Conservation (phyloP, 257 asterid species). For the Solanum chiquidenum region DNA sequence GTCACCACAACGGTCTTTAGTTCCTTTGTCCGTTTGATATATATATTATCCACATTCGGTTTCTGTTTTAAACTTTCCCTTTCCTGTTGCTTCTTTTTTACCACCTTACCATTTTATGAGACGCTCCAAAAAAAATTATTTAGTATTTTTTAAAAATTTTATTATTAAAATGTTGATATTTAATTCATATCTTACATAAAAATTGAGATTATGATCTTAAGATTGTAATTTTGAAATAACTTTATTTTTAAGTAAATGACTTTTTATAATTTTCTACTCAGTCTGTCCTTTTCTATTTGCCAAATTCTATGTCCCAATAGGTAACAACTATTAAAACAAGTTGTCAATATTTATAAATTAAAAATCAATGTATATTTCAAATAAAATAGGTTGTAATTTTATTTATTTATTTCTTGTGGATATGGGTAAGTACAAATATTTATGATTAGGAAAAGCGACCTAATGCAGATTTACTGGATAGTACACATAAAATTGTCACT, state of each 20-base stretch:
- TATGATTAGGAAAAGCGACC: conserved; percentile 1
- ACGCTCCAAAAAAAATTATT: too few species aligned
- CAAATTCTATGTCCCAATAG: neutral
- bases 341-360: neutral
- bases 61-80: neutral
- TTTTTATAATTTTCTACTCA: neutral
- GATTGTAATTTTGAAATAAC: neutral
- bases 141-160: neutral
- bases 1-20: too few species aligned
- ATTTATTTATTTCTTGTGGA: neutral
- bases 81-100: neutral
- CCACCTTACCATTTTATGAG: neutral
- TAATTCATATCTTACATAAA: neutral
- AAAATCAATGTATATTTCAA: neutral
- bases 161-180: neutral
- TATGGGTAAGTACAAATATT: neutral
- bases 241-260: neutral
- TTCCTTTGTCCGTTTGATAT: conserved; percentile 11
- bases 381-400: neutral
- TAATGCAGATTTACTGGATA: neutral
- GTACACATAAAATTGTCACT: neutral
- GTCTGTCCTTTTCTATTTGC: neutral
- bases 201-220: neutral
- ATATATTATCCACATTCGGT: conserved; percentile 4
- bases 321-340: neutral